phyloP scores from a whole-genome alignment of 1,139 yeast species.

The Saccharomyces uvarum region DNA sequence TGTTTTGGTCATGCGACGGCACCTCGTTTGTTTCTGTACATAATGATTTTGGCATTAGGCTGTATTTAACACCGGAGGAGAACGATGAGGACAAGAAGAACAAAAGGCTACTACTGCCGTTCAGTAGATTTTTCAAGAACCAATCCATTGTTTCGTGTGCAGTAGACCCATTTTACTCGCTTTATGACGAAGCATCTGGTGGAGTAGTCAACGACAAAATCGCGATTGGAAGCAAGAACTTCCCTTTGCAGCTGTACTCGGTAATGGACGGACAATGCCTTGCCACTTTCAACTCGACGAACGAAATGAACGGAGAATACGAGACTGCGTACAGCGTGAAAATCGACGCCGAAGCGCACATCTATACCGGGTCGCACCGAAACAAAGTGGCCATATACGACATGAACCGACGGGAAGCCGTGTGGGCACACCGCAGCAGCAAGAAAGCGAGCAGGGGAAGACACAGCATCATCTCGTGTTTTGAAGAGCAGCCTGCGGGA shows the following conservation, averaged over 20 bases:
- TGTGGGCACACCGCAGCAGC: conserved; percentile 14
- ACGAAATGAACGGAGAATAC: conserved; percentile 18
- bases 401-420: conserved; percentile 14
- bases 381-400: conserved; percentile 25
- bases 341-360: conserved; percentile 10
- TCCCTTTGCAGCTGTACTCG: conserved; percentile 20
- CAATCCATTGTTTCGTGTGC: conserved; percentile 23
- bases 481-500: conserved; percentile 11
- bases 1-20: conserved; percentile 31
- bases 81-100: not conserved
- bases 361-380: conserved; percentile 22
- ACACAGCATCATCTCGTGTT: conserved; percentile 24
- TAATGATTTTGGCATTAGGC: conserved; percentile 30
- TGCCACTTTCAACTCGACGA: conserved; percentile 15
- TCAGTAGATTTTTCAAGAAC: conserved; percentile 21
- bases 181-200: conserved; percentile 13
- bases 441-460: conserved; percentile 11
- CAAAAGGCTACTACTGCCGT: conserved; percentile 15
- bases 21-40: conserved; percentile 26
- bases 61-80: conserved; percentile 24
- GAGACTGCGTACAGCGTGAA: conserved; percentile 21
- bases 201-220: conserved; percentile 6
- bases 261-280: conserved; percentile 2
- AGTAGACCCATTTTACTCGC: conserved; percentile 24
- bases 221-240: conserved; percentile 16